phyloP scores from a whole-genome alignment of 2,329 filamentous ascomycete genomes.

The Xylariaceae sp. region DNA sequence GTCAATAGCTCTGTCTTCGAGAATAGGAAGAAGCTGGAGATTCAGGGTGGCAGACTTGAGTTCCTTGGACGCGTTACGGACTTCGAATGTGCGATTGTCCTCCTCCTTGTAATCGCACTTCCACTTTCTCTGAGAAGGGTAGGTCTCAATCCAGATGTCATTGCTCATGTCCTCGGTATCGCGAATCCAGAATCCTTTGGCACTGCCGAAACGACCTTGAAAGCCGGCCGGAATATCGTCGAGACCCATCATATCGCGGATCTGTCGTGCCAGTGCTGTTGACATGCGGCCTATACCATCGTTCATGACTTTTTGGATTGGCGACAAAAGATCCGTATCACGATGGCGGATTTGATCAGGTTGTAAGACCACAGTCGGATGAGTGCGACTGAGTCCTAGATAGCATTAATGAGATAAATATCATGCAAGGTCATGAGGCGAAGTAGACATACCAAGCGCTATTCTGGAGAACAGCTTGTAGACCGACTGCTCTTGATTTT shows the following conservation, averaged over 20 bases:
- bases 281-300: conserved; percentile 65
- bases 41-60: conserved; percentile 55
- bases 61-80: conserved; percentile 45
- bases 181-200: conserved; percentile 71
- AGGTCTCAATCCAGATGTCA: conserved; percentile 60
- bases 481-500: conserved; percentile 42
- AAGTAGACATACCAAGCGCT: conserved; percentile 40
- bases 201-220: conserved; percentile 65
- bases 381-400: conserved; percentile 48
- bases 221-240: conserved; percentile 55
- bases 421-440: neutral
- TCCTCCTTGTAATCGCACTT: conserved; percentile 42
- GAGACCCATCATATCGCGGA: conserved; percentile 48
- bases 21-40: conserved; percentile 61
- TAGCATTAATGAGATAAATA: conserved; percentile 11
- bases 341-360: conserved; percentile 41
- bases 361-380: conserved; percentile 42
- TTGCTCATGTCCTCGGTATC: conserved; percentile 45
- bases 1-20: conserved; percentile 54
- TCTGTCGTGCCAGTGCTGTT: conserved; percentile 46
- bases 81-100: conserved; percentile 60
- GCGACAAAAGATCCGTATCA: conserved; percentile 37
- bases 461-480: conserved; percentile 57
- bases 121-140: conserved; percentile 66
- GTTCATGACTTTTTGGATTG: conserved; percentile 50